Base-by-base conservation (phyloP, 345 rosid species). In the Citrus sp. region DNA sequence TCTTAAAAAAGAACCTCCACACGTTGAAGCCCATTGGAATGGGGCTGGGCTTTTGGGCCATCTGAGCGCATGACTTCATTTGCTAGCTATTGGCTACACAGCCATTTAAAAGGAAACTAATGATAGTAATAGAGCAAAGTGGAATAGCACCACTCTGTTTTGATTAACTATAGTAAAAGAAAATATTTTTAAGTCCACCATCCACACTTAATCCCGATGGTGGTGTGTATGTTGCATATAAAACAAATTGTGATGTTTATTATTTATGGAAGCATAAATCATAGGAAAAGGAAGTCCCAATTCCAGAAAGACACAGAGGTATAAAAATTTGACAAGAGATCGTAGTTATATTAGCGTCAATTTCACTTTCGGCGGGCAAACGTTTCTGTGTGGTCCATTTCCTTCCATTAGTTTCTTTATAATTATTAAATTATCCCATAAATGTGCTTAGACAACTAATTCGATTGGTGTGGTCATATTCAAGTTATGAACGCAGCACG, bases 331-430 rank as follows among this genome's bases (percentile, higher is more conserved):
- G 58, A 54, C 0, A 18, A 18, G 58, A 54, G 22, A 54, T 54
- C 6, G 3, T 0, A 5, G 7, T 16, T 18, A 5, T 18, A 54
- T 13, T 61, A 27, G 64, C 18, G 65, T 14, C 37, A 25, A 62
- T 74, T 42, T 40, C 60, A 51, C 64, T 38, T 73, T 73, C 28
- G 70, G 78, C 78, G 63, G 71, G 42, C 6, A n/a, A 46, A 3
- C n/a, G 22, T 22, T 28, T 66, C 37, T 14, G 14, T 40, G 77
- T 21, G 70, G 77, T 62, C 70, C 77, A 74, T 73, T 73, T 24
- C 14, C 32, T 42, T 56, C 40, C 51, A 46, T 46, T 46, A 3
- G 5, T 46, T 46, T 3, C 51, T 46, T 46, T 46, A 46, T 46
- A 46, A 46, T 46, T 13, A 13, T 46, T 46, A 46, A 12, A 46